Conservation (phyloP, 495 filamentous ascomycete genomes). For the Talaromyces borbonicus region DNA sequence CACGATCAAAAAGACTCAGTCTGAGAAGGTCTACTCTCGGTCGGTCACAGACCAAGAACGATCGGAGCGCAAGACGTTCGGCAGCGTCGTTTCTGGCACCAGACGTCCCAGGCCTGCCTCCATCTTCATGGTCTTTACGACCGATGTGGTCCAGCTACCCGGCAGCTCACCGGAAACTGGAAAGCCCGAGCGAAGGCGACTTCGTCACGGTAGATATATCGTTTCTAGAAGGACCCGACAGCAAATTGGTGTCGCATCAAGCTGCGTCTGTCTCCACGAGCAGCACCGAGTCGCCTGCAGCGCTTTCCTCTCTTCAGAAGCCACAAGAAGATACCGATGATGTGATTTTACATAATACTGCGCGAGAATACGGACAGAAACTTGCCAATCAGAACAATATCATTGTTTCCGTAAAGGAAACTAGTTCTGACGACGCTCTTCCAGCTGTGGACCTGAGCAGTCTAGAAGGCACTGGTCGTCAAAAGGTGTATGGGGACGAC, state of each 20-base stretch:
- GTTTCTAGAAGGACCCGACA: constrained; percentile 11
- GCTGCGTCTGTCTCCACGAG: background rate
- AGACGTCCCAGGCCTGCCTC: constrained; percentile 1
- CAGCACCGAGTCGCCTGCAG: no score
- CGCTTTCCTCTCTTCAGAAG: no score
- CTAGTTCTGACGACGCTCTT: background rate
- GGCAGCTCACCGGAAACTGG: constrained; percentile 9
- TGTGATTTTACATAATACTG: constrained; percentile 3
- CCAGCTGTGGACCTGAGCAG: constrained; percentile 13
- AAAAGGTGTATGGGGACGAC: background rate
- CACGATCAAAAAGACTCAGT: background rate
- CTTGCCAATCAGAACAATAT: constrained; percentile 9
- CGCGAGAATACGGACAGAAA: constrained; percentile 10
- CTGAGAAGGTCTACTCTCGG: constrained; percentile 42
- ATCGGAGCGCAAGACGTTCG: constrained; percentile 7
- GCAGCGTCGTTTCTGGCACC: constrained; percentile 13
- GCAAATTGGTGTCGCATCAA: background rate
- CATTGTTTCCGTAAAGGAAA: constrained; percentile 13
- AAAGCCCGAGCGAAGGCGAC: constrained; percentile 10
- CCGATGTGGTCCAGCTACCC: constrained; percentile 3
- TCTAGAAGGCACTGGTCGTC: constrained; percentile 10
- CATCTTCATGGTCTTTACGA: constrained; percentile 5
- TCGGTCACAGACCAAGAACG: constrained; percentile 24
- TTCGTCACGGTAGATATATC: constrained; percentile 13
- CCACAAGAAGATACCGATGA: background rate